Evolutionary conservation across 2,329 filamentous ascomycete species (phyloP), one percentile per base, ranked within the genome.

Genomic region (Talaromyces verruculosus): DNA sequence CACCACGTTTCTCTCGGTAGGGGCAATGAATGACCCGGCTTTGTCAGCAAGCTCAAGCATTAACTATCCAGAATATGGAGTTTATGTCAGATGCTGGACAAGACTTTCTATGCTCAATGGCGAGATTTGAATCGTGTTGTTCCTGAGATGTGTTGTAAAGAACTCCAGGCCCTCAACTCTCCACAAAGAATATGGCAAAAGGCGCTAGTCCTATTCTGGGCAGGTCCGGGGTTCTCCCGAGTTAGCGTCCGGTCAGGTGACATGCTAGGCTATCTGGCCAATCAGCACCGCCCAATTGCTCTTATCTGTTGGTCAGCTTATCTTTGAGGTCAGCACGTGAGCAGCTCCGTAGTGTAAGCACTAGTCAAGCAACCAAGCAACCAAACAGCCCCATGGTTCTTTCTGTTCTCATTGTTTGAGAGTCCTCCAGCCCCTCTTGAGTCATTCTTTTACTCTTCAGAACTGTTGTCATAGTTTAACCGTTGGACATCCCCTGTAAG

Each of bases 311-410:
- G 53, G 53, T 22, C 28, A 6, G 25, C 57, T 60, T 60, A 60
- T 60, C 57, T 37, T 60, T 37, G 57, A 60, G 57, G 37, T 4
- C 17, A 33, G 57, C 57, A 60, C 57, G 57, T 60, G 57, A 60
- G 39, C 13, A 19, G 22, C 37, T 39, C 53, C 33, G 53, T 57
- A 57, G 53, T 37, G 25, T 22, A 55, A 57, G 33, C 53, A 53
- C 47, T 53, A 51, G 47, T 51, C 15, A 25, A 25, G 22, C 19
- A 49, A 5, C 25, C 25, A 25, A 25, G 19, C 19, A 47, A 5
- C 25, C 25, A 30, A 49, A 55, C 28, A 10, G 30, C 17, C 30
- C 30, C 30, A 57, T 57, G 53, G 5, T 57, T 57, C 53, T 37
- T 7, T 57, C 30, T 22, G 8, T 35, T 49, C 22, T 49, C 22